Conservation (phyloP, 1,284 basidiomycete genomes). For the Pholiota adiposa region DNA sequence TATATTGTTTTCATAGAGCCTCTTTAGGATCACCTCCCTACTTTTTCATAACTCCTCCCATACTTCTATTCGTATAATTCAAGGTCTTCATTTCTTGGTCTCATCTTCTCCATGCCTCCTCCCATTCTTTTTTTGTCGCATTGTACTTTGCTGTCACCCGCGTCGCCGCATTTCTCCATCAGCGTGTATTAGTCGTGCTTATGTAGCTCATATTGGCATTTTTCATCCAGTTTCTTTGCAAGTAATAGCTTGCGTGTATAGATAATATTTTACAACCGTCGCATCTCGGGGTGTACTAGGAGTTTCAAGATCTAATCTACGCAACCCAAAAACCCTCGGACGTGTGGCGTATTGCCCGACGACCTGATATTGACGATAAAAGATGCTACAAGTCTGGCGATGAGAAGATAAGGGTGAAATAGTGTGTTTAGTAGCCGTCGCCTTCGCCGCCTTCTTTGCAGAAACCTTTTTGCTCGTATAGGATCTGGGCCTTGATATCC, state of each 20-base stretch:
- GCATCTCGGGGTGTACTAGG: constrained; percentile 3
- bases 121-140: not conserved
- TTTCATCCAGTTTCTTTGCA: constrained; percentile 12
- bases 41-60: constrained; percentile 2
- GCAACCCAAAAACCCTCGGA: not conserved
- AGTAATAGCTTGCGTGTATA: constrained; percentile 24
- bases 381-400: constrained; percentile 9
- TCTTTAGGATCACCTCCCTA: too few species aligned
- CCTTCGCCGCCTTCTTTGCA: constrained; percentile 90
- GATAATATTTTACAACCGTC: constrained; percentile 25
- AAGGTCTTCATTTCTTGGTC: constrained; percentile 1
- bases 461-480: constrained; percentile 82
- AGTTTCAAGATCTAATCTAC: not conserved
- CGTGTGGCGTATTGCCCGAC: not conserved
- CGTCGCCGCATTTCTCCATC: constrained; percentile 14
- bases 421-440: constrained; percentile 73
- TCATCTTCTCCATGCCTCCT: not conserved
- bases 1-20: not conserved
- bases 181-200: constrained; percentile 16
- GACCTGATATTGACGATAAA: not conserved
- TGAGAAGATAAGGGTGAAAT: not conserved
- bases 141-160: constrained; percentile 9
- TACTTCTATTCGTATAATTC: too few species aligned
- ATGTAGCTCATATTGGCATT: constrained; percentile 18
- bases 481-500: constrained; percentile 73